Evolutionary conservation across 768 basidiomycete species (phyloP).

Genomic region (Podaxis carcinomalis): DNA sequence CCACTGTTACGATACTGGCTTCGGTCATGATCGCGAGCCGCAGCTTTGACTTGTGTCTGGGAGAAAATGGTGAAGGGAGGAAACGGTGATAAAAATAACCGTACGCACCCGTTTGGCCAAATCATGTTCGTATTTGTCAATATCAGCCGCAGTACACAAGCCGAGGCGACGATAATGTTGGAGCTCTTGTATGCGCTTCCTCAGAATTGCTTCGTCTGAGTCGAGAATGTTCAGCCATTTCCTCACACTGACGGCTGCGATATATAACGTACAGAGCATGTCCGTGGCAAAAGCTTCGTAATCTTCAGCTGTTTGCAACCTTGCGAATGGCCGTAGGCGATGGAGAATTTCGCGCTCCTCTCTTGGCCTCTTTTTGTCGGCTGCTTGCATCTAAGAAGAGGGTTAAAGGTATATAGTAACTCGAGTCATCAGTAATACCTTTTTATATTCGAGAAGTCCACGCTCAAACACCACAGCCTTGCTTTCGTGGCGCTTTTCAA

Average conservation of each 20-base stretch:
- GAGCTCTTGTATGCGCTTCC: slow-evolving; percentile 86
- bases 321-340: slow-evolving; percentile 86
- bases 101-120: slow-evolving; percentile 63
- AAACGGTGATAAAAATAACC: slow-evolving; percentile 1
- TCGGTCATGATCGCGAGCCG: slow-evolving; percentile 52
- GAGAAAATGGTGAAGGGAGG: slow-evolving; percentile 6
- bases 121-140: slow-evolving; percentile 84
- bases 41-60: slow-evolving; percentile 62
- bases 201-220: slow-evolving; percentile 80
- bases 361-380: slow-evolving; percentile 84
- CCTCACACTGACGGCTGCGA: neutral
- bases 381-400: slow-evolving; percentile 70
- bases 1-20: slow-evolving; percentile 45
- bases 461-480: slow-evolving; percentile 92
- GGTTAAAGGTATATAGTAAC: slow-evolving; percentile 7
- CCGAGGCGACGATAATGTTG: slow-evolving; percentile 89
- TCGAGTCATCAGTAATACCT: slow-evolving; percentile 45
- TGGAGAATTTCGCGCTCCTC: slow-evolving; percentile 91
- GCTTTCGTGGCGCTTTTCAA: slow-evolving; percentile 78
- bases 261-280: slow-evolving; percentile 68
- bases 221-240: slow-evolving; percentile 4
- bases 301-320: slow-evolving; percentile 87
- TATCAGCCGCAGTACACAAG: slow-evolving; percentile 78
- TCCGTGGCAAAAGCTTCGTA: slow-evolving; percentile 87
- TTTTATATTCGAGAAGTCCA: slow-evolving; percentile 89